These are phyloP conservation scores for Cladosporium sp. DNA, from an alignment of 2,329 filamentous ascomycete genomes.

Conservation along the genomic window DNA sequence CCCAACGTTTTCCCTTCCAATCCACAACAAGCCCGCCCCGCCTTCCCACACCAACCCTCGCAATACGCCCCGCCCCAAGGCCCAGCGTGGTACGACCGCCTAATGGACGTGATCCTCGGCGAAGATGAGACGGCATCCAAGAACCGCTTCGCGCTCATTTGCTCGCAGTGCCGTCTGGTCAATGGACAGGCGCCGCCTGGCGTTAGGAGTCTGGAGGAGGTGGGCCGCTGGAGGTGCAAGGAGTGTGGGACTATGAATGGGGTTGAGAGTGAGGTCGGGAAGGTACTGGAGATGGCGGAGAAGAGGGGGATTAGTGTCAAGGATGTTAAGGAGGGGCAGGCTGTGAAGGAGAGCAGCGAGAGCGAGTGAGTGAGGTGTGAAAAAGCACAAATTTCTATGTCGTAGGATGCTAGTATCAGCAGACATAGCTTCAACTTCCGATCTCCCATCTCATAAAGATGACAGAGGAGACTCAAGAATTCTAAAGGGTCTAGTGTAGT, in stretches of 20 bases:
- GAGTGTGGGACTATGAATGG: constrained; percentile 81
- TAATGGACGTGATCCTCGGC: constrained; percentile 85
- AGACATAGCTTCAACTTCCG: no score
- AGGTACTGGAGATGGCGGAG: constrained; percentile 52
- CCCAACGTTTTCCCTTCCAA: constrained; percentile 62
- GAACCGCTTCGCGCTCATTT: constrained; percentile 87
- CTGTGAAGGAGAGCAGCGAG: constrained; percentile 14
- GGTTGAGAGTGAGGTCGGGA: constrained; percentile 68
- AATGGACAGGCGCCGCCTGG: constrained; percentile 95
- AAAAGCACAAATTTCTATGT: no score
- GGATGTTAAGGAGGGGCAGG: constrained; percentile 6
- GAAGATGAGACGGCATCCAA: constrained; percentile 91
- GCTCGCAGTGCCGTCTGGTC: constrained; percentile 74
- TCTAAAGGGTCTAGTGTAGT: no score
- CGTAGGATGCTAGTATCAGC: no score
- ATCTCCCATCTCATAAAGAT: no score
- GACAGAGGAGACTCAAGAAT: no score
- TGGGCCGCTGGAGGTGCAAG: constrained; percentile 86
- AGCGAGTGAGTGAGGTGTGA: constrained; percentile 13
- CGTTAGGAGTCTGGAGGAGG: constrained; percentile 67
- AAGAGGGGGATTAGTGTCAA: constrained; percentile 1
- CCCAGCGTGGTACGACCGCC: constrained; percentile 84
- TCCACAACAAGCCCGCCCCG: constrained; percentile 15
- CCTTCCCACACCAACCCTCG: background rate
- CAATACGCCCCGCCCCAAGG: constrained; percentile 20